A percentile compares a stretch with the other conserved stretches of the same genome.
These are phyloP conservation scores for Quercus glauca DNA, from an alignment of 306 rosid species.

Conservation along the genomic window DNA sequence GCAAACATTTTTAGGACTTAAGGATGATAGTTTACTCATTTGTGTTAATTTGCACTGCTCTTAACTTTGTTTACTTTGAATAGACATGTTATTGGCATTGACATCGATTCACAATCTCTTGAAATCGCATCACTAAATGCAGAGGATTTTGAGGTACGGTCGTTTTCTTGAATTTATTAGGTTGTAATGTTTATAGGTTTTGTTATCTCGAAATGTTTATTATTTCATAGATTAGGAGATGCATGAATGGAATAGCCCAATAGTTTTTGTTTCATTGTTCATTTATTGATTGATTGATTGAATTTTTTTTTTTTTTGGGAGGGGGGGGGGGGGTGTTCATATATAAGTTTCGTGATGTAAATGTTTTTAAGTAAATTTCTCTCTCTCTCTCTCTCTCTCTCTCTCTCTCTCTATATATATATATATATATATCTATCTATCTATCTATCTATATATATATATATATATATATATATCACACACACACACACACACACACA, in stretches of 20 bases:
- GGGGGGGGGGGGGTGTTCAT: too few relatives aligned
- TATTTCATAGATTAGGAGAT: neutral
- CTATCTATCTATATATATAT: too few relatives aligned
- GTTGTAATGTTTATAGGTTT: conserved; percentile 15
- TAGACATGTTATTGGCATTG: conserved; percentile 90
- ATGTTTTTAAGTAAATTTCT: neutral
- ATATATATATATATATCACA: too few relatives aligned
- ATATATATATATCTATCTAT: too few relatives aligned
- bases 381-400: neutral
- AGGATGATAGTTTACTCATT: neutral
- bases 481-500: too few relatives aligned
- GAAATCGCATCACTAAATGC: conserved; percentile 78
- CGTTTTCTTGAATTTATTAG: conserved; percentile 14
- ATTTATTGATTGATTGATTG: neutral
- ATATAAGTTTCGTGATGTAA: neutral
- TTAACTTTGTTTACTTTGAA: conserved; percentile 39
- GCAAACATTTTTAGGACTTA: neutral
- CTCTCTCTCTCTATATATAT: too few relatives aligned
- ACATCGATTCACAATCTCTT: conserved; percentile 86
- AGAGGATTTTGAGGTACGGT: conserved; percentile 78
- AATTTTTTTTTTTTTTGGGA: neutral
- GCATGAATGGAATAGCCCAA: neutral
- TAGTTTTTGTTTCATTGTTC: neutral
- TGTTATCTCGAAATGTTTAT: conserved; percentile 13
- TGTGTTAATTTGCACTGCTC: conserved; percentile 18